Base-by-base conservation (phyloP, 2,329 filamentous ascomycete species). In the Trichoderma aggressivum region DNA sequence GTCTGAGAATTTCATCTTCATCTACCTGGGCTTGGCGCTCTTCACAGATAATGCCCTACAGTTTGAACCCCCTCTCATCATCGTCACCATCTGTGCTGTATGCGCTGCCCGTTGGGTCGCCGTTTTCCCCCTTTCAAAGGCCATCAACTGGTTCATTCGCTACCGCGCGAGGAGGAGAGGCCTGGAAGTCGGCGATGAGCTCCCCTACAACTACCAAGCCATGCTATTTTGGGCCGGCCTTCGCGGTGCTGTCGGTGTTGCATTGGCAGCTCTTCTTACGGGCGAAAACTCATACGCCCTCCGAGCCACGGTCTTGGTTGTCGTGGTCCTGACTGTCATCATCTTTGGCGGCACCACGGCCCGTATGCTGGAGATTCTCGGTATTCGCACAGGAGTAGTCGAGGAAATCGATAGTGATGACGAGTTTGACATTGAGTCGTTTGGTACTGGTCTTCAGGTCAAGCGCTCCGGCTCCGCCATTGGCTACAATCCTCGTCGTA, bases 151-250 rank as follows among this genome's bases (percentile, higher is more conserved):
- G 87, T 92, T 98, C 78, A 94, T 97, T 75, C 89, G 92, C 71
- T 97, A 97, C 79, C 89, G 94, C 60, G 93, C 94, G 18, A 88
- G 89, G 63, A 89, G 93, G 62, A 88, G 91, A 68, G 94, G 94
- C 28, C 73, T 80, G 70, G 92, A 97, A 71, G 89, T 91, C 6
- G 89, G 89, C 18, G 95, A 98, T 74, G 96, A 98, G 80, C 84
- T 99, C 43, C 96, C 96, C 0, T 97, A 94, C 79, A 94, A 93
- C 76, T 97, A 98, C 81, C 96, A 98, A 81, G 94, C 92, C n/a
- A 98, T 99, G 96, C 89, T 99, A n/a, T 99, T 97, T 83, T 99
- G 96, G 96, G 96, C 96, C 18, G 96, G 96, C 30, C 86, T 99
- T 34, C 93, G 96, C 73, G 96, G 96, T 76, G 96, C 96, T 60